Evolutionary conservation across 352 stramenopile genomes (phyloP), one percentile per base, ranked within the genome.

Genomic region (Blastocystis sp.): DNA sequence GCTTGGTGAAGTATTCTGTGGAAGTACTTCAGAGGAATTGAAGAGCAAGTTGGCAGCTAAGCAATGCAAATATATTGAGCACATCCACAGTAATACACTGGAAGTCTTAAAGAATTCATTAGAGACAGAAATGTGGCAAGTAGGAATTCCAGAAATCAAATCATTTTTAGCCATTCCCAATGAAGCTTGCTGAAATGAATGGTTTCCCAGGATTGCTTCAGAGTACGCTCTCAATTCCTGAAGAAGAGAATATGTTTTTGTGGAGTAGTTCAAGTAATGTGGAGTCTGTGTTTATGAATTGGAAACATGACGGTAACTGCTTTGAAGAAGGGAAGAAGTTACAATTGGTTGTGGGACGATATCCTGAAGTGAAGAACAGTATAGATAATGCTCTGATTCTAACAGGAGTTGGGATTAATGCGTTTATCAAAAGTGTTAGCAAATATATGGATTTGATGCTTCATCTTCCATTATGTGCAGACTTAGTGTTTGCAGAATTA

Each of bases 121-220:
- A 56, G 71, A 83, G 49, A 83, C 71, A 19, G 71, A 83, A 56
- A 83, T 83, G 46, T 83, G 71, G 71, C 71, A 83, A 56, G 71
- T 83, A 37, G 5, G 71, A 5, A 16, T 24, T n/a, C 14, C 6
- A 49, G 7, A 6, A 66, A 16, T 0, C 14, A 3, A 27, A 0
- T 63, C 4, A 63, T 16, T 1, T 35, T 1, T 66, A 83, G 71
- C 71, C 71, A 19, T 83, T 83, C 71, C 71, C 71, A 21, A 83
- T 83, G 71, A 83, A 83, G 27, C 46, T 83, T 52, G 71, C 71
- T 32, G 71, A 83, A 56, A 83, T 83, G 71, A 83, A 83, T 56
- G 71, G 71, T 2, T 83, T 83, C 71, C 71, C 71, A 7, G 71
- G 71, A 5, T 56, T 83, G 49, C 49, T 83, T 37, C 71, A 83